Percentiles rank a stretch among this genome's conserved stretches.
phyloP scores from a whole-genome alignment of 441 rosid genomes.

The Gossypium laxum region DNA sequence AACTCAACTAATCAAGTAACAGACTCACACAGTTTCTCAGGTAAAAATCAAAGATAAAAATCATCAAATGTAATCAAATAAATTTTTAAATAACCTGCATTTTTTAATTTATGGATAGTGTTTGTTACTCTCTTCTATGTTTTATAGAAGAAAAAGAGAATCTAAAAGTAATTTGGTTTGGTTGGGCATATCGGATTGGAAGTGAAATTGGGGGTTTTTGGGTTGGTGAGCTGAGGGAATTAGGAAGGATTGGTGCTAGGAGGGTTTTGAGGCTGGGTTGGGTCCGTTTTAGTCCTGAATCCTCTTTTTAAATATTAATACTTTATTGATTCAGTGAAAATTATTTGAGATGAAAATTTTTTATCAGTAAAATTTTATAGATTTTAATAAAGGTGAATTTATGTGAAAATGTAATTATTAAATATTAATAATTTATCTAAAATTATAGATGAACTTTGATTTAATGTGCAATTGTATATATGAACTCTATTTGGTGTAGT shows the following conservation, averaged over 20 bases:
- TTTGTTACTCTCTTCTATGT: neutral
- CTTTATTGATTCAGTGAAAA: neutral
- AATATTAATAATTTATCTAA: no score
- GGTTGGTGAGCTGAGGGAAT: neutral
- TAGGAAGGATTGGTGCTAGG: neutral
- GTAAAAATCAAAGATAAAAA: neutral
- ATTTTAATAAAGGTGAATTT: neutral
- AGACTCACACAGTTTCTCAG: neutral
- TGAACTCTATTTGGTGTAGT: no score
- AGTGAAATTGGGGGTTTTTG: neutral
- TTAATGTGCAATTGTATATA: no score
- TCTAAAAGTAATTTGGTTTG: neutral
- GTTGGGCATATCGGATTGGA: neutral
- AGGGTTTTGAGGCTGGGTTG: neutral
- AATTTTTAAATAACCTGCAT: neutral
- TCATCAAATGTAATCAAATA: neutral
- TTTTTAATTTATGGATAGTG: neutral
- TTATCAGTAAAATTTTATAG: neutral
- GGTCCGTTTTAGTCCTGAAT: neutral
- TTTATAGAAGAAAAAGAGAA: neutral
- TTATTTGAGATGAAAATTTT: neutral
- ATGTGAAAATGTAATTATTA: neutral
- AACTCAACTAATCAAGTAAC: neutral
- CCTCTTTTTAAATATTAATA: neutral
- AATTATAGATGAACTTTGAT: no score